A percentile compares a stretch with the other conserved stretches of the same genome.
Conservation (phyloP, 306 rosid species). For the Cicer bijugum region DNA sequence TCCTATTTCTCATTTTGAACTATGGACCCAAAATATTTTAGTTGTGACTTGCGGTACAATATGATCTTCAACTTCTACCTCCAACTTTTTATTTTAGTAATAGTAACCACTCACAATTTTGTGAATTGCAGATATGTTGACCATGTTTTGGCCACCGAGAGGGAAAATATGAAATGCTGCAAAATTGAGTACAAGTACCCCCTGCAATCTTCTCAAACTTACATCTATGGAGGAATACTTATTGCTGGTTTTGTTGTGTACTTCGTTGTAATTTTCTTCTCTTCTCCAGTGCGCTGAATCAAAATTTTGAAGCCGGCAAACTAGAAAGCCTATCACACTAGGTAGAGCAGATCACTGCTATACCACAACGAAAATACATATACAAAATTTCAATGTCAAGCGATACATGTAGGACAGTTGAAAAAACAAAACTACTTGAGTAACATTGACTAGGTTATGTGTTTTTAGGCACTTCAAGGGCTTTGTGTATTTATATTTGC, state of each 20-base stretch:
- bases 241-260: conserved; percentile 90
- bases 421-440: conserved; percentile 30
- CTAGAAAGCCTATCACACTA: conserved; percentile 4
- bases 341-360: conserved; percentile 32
- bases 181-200: conserved; percentile 83
- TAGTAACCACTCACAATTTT: conserved; percentile 28
- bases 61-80: too few relatives aligned
- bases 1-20: too few relatives aligned
- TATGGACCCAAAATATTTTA: too few relatives aligned
- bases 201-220: conserved; percentile 76
- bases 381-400: conserved; percentile 39
- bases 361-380: conserved; percentile 1
- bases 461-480: conserved; percentile 17
- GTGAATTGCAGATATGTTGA: conserved; percentile 75
- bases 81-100: neutral
- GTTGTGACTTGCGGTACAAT: too few relatives aligned
- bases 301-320: conserved; percentile 25
- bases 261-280: conserved; percentile 86
- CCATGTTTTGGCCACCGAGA: conserved; percentile 70
- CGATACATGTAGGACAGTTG: conserved; percentile 43
- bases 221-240: conserved; percentile 86
- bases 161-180: conserved; percentile 90
- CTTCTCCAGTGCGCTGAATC: conserved; percentile 79
- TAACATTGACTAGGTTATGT: conserved; percentile 38
- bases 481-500: conserved; percentile 7